Evolutionary conservation across 2,329 filamentous ascomycete species (phyloP).

Genomic region (Ophiostoma tasmaniense): DNA sequence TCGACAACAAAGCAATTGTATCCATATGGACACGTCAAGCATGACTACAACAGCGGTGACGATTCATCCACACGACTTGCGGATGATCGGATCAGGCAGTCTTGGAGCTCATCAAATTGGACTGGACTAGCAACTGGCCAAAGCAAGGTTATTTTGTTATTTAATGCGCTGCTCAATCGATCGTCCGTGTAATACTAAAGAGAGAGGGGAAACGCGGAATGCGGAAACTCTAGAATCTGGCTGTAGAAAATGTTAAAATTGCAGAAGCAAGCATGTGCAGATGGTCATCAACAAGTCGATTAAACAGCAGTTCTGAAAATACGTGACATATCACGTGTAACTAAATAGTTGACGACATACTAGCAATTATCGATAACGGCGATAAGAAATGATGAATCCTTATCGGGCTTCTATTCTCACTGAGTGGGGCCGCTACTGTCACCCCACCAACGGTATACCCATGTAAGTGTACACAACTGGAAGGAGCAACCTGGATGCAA

Average conservation of each 20-base stretch:
- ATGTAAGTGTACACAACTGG: conserved; percentile 11
- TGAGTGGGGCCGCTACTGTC: conserved; percentile 11
- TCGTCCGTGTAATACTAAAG: neutral
- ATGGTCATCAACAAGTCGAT: neutral
- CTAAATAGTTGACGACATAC: no score
- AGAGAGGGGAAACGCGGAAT: neutral
- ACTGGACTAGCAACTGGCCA: neutral
- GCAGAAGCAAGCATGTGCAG: neutral
- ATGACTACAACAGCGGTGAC: neutral
- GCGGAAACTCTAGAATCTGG: neutral
- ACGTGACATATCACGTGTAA: neutral
- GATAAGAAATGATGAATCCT: neutral
- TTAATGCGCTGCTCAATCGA: neutral
- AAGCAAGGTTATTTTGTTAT: neutral
- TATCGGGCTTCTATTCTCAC: neutral
- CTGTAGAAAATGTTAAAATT: neutral
- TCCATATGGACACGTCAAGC: neutral
- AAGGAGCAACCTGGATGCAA: neutral
- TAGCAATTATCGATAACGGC: neutral
- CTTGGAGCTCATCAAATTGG: neutral
- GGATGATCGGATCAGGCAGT: neutral
- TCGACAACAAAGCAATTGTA: neutral
- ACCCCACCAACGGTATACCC: conserved; percentile 13
- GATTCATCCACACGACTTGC: neutral
- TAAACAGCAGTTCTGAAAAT: neutral